phyloP scores from a whole-genome alignment of 2,329 filamentous ascomycete genomes.

The Fusarium multiceps region DNA sequence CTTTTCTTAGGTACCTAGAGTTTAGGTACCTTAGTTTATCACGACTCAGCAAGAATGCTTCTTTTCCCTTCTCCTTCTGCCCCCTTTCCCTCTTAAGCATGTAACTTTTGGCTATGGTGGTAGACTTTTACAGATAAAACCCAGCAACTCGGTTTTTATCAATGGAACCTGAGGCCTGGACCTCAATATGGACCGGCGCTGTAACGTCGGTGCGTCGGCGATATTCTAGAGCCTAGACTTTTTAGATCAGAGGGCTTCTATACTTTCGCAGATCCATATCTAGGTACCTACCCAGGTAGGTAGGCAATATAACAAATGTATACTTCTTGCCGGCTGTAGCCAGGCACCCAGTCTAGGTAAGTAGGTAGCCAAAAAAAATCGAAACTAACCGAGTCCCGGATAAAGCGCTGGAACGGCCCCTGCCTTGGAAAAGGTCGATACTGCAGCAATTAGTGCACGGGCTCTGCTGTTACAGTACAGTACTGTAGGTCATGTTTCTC shows the following conservation, averaged over 20 bases:
- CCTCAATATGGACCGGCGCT: conserved; percentile 4
- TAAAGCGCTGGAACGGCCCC: conserved; percentile 37
- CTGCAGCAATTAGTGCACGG: conserved; percentile 15
- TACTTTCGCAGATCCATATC: not conserved
- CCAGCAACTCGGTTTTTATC: conserved; percentile 8
- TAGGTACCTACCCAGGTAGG: no score
- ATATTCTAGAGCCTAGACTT: conserved; percentile 6
- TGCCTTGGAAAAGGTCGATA: conserved; percentile 24
- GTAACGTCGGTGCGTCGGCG: conserved; percentile 12
- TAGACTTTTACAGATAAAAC: conserved; percentile 11
- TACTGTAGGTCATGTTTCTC: conserved; percentile 8
- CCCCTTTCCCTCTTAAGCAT: conserved; percentile 6
- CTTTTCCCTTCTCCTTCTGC: conserved; percentile 1
- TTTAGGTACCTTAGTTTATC: not conserved
- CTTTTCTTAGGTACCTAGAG: no score
- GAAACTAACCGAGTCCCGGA: conserved; percentile 15
- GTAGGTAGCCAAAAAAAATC: conserved; percentile 12
- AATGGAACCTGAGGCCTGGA: conserved; percentile 7
- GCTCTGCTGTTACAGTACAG: conserved; percentile 7
- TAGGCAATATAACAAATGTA: not conserved
- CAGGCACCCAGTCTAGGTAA: not conserved
- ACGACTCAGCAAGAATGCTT: conserved; percentile 2
- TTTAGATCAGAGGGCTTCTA: not conserved
- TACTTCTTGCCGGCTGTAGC: not conserved
- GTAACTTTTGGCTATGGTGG: conserved; percentile 20